phyloP scores from a whole-genome alignment of 169 alveolate species.

The Ichthyophthirius multifiliis region DNA sequence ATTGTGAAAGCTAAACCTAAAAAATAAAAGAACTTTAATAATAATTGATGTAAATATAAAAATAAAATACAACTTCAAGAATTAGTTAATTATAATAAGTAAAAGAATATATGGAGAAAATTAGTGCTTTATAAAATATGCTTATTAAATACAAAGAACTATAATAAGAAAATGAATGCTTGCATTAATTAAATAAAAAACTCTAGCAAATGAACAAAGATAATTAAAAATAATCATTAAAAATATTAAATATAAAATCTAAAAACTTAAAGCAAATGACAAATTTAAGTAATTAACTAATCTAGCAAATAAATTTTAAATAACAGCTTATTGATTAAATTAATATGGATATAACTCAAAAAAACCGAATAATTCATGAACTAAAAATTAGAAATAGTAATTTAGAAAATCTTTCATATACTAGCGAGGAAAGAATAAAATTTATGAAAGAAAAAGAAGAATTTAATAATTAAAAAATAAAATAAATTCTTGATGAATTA shows the following conservation, averaged over 20 bases:
- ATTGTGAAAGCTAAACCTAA: too few relatives aligned
- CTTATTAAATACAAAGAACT: not conserved
- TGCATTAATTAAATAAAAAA: not conserved
- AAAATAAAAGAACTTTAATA: too few relatives aligned
- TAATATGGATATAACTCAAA: not conserved
- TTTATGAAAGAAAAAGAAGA: not conserved
- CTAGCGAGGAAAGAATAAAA: not conserved
- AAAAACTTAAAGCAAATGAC: not conserved
- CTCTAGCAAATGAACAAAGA: not conserved
- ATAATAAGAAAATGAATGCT: not conserved
- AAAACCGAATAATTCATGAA: not conserved
- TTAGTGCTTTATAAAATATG: too few relatives aligned
- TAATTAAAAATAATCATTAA: not conserved
- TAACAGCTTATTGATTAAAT: not conserved
- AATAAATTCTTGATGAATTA: not conserved
- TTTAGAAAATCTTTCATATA: not conserved
- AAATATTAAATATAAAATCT: not conserved
- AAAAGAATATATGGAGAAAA: too few relatives aligned
- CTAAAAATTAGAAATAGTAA: not conserved
- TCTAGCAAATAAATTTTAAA: not conserved
- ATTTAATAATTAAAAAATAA: not conserved
- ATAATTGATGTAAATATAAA: too few relatives aligned
- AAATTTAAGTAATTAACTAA: not conserved
- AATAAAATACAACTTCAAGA: too few relatives aligned
- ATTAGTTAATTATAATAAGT: too few relatives aligned